These are phyloP conservation scores for Kwoniella newhampshirensis DNA, from an alignment of 768 basidiomycete genomes.

Conservation along the genomic window DNA sequence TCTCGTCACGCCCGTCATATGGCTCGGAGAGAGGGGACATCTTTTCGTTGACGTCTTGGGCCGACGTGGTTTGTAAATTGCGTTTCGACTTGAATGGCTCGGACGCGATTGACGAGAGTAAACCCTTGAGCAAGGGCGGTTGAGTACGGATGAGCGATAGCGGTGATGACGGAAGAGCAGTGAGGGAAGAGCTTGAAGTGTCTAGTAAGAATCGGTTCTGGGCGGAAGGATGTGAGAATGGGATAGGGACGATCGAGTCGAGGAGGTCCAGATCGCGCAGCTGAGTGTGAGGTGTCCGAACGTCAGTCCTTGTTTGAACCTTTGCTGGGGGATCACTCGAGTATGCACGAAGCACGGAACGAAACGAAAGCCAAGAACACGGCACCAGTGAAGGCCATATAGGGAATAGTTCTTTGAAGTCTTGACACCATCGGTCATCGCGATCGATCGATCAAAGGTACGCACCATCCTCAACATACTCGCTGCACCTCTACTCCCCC, in stretches of 20 bases:
- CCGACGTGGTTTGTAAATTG: too few relatives aligned
- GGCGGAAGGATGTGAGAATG: conserved; percentile 69
- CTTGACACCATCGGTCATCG: too few relatives aligned
- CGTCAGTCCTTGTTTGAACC: too few relatives aligned
- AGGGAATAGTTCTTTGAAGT: too few relatives aligned
- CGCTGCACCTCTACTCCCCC: conserved; percentile 59
- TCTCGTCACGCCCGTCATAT: conserved; percentile 62
- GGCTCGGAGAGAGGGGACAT: too few relatives aligned
- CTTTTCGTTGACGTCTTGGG: too few relatives aligned
- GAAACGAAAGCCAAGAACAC: too few relatives aligned
- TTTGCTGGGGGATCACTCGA: too few relatives aligned
- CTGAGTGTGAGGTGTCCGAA: too few relatives aligned
- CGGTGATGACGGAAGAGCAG: conserved; percentile 57
- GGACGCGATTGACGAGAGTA: conserved; percentile 61
- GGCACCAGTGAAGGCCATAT: too few relatives aligned
- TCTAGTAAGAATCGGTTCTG: conserved; percentile 69
- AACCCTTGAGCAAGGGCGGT: conserved; percentile 41
- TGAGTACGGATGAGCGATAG: conserved; percentile 48
- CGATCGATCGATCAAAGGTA: conserved; percentile 13
- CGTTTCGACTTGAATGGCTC: conserved; percentile 61
- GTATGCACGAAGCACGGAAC: too few relatives aligned
- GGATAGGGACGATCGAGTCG: conserved; percentile 65
- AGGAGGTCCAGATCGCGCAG: conserved; percentile 70
- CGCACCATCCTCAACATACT: conserved; percentile 77
- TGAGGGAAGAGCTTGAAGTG: conserved; percentile 54